These are phyloP conservation scores for Moringa oleifera DNA, from an alignment of 345 rosid species.

Conservation along the genomic window DNA sequence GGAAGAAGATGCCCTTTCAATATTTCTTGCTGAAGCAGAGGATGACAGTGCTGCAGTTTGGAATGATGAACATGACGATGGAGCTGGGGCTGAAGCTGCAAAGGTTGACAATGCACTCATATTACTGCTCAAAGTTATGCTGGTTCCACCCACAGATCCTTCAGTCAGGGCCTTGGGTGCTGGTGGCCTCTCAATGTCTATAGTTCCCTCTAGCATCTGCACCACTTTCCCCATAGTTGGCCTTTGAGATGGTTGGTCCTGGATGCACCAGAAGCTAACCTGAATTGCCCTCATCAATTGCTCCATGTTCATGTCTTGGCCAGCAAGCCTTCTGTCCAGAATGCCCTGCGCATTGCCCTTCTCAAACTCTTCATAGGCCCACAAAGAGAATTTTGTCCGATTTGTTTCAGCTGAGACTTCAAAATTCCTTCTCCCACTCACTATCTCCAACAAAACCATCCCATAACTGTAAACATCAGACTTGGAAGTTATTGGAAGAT, in stretches of 20 bases:
- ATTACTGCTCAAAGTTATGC: slow-evolving; percentile 33
- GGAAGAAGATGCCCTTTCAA: slow-evolving; percentile 33
- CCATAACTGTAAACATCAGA: slow-evolving; percentile 67
- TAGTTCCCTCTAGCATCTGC: slow-evolving; percentile 58
- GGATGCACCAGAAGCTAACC: slow-evolving; percentile 61
- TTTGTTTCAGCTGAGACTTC: slow-evolving; percentile 35
- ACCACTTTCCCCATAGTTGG: slow-evolving; percentile 63
- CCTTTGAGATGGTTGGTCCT: slow-evolving; percentile 47
- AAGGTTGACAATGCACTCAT: slow-evolving; percentile 34
- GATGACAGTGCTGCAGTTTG: slow-evolving; percentile 39
- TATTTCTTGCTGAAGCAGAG: slow-evolving; percentile 27
- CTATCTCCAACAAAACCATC: slow-evolving; percentile 53
- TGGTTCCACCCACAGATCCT: slow-evolving; percentile 25
- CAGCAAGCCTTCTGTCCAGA: slow-evolving; percentile 36
- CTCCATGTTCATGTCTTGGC: slow-evolving; percentile 32
- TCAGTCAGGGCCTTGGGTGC: slow-evolving; percentile 32
- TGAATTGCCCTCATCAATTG: slow-evolving; percentile 43
- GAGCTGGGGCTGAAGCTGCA: slow-evolving; percentile 38
- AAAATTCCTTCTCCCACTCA: slow-evolving; percentile 52
- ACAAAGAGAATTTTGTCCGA: slow-evolving; percentile 36
- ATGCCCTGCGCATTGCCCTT: slow-evolving; percentile 34
- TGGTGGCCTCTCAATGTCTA: slow-evolving; percentile 40
- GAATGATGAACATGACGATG: slow-evolving; percentile 41
- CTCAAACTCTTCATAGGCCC: slow-evolving; percentile 50
- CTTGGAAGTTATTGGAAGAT: slow-evolving; percentile 49